Percentiles rank a stretch among this genome's conserved stretches.
phyloP scores from a whole-genome alignment of 495 filamentous ascomycete genomes.

The Articulospora tetracladia region DNA sequence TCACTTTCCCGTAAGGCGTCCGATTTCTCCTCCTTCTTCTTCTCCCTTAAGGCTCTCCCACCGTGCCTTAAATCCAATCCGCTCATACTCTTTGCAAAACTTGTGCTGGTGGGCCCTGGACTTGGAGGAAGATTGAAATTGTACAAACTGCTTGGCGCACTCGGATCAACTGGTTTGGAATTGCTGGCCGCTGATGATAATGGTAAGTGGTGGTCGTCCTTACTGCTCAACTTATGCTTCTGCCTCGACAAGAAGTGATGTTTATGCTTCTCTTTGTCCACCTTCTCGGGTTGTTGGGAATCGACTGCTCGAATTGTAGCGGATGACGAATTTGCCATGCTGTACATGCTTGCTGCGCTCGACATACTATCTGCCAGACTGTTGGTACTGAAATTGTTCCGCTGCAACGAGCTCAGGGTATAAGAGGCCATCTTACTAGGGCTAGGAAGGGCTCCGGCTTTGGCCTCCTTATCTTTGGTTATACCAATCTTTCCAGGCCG shows the following conservation, averaged over 20 bases:
- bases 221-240: slow-evolving; percentile 84
- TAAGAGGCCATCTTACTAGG: slow-evolving; percentile 73
- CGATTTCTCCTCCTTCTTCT: slow-evolving; percentile 78
- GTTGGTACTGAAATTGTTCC: slow-evolving; percentile 73
- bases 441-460: slow-evolving; percentile 70
- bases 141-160: slow-evolving; percentile 81
- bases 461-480: slow-evolving; percentile 69
- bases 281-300: slow-evolving; percentile 38
- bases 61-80: slow-evolving; percentile 85
- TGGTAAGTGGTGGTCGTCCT: slow-evolving; percentile 72
- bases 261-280: slow-evolving; percentile 67
- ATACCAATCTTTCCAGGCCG: slow-evolving; percentile 81
- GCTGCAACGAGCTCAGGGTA: slow-evolving; percentile 46
- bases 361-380: slow-evolving; percentile 64
- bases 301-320: slow-evolving; percentile 64
- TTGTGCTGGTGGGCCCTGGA: slow-evolving; percentile 65
- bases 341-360: slow-evolving; percentile 72
- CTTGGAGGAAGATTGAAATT: slow-evolving; percentile 63
- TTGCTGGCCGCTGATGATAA: slow-evolving; percentile 90
- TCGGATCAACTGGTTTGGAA: slow-evolving; percentile 79
- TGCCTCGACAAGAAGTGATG: slow-evolving; percentile 86
- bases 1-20: slow-evolving; percentile 29
- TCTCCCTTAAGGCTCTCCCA: slow-evolving; percentile 78
- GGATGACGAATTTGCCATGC: slow-evolving; percentile 74
- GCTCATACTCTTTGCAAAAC: slow-evolving; percentile 71